phyloP scores from a whole-genome alignment of 2,329 filamentous ascomycete species.

The Penicillium vulpinum region DNA sequence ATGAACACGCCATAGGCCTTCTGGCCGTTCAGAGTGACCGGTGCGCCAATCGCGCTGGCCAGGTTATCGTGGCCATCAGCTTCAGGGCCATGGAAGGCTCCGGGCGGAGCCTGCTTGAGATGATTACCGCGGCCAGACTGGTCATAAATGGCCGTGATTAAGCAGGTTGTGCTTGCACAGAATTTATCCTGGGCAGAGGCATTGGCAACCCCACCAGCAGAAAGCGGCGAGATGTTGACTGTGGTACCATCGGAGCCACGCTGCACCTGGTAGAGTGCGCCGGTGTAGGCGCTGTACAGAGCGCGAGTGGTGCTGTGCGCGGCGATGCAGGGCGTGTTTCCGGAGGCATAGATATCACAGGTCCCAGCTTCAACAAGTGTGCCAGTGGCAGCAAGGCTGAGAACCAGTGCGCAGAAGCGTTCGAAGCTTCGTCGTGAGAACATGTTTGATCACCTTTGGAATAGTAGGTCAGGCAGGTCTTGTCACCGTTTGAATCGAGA shows the following conservation, averaged over 20 bases:
- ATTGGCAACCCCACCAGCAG: slow-evolving; percentile 63
- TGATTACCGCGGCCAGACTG: slow-evolving; percentile 64
- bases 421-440: slow-evolving; percentile 30
- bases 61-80: slow-evolving; percentile 60
- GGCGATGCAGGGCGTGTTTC: slow-evolving; percentile 62
- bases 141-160: slow-evolving; percentile 66
- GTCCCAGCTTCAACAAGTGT: slow-evolving; percentile 55
- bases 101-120: slow-evolving; percentile 62
- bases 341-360: slow-evolving; percentile 62
- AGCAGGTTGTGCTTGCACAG: slow-evolving; percentile 61
- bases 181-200: slow-evolving; percentile 62
- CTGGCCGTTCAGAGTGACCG: slow-evolving; percentile 60
- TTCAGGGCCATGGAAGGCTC: slow-evolving; percentile 59
- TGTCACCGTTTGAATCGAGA: too few relatives aligned
- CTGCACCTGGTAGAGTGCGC: slow-evolving; percentile 60
- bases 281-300: slow-evolving; percentile 56
- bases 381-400: slow-evolving; percentile 39
- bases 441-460: slow-evolving; percentile 29
- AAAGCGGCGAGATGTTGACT: slow-evolving; percentile 51
- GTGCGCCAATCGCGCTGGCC: slow-evolving; percentile 60
- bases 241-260: slow-evolving; percentile 55
- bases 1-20: slow-evolving; percentile 66
- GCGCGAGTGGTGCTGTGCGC: slow-evolving; percentile 67
- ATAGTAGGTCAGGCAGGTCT: background rate
- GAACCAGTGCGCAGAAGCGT: slow-evolving; percentile 27